phyloP scores from a whole-genome alignment of 2,329 filamentous ascomycete genomes.

The Emergomyces orientalis region DNA sequence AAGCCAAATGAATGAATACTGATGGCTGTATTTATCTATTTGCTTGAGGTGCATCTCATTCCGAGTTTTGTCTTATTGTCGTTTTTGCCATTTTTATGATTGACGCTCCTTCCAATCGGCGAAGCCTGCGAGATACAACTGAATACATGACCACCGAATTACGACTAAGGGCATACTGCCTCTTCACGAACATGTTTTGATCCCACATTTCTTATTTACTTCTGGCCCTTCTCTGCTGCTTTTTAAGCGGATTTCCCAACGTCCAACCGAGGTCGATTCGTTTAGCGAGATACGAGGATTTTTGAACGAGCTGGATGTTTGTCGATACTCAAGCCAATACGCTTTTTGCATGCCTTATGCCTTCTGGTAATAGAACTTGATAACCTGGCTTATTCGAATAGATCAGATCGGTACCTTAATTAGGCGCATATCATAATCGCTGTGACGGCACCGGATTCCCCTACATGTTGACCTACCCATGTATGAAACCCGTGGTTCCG shows the following conservation, averaged over 20 bases:
- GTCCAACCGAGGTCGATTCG: background rate
- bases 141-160: background rate
- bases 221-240: background rate
- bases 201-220: background rate
- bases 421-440: background rate
- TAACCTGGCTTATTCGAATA: background rate
- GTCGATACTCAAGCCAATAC: background rate
- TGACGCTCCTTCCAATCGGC: background rate
- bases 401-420: background rate
- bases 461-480: background rate
- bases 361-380: background rate
- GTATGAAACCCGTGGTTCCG: background rate
- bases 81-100: background rate
- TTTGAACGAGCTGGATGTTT: background rate
- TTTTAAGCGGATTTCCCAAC: background rate
- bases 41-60: background rate
- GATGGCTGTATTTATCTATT: background rate
- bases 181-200: slow-evolving; percentile 5
- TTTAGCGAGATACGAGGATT: background rate
- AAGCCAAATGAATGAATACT: background rate
- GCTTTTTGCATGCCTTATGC: background rate
- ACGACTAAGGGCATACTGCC: background rate
- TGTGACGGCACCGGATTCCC: background rate
- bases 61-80: background rate
- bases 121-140: background rate